phyloP scores from a whole-genome alignment of 805 yeast species.

The Saccharomycopsis sp. region DNA sequence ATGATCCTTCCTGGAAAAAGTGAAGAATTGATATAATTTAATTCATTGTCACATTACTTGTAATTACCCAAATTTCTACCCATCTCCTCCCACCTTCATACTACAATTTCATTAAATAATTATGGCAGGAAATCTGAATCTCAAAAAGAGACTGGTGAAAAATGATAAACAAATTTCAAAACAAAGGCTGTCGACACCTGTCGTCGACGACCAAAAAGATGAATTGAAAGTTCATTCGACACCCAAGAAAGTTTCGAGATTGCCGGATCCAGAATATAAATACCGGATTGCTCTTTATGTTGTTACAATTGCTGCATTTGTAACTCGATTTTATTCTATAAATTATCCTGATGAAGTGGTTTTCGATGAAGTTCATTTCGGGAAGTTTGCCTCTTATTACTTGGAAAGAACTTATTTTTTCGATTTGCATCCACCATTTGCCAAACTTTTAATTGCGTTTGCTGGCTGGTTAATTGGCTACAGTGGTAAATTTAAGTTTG shows the following conservation, averaged over 20 bases:
- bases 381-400: constrained; percentile 29
- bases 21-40: no score
- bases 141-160: not conserved
- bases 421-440: constrained; percentile 98
- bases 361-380: constrained; percentile 84
- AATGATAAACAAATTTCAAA: not conserved
- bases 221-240: not conserved
- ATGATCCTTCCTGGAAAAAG: no score
- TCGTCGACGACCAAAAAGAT: not conserved
- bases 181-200: not conserved
- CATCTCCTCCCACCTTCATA: not conserved
- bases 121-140: not conserved
- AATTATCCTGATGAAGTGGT: constrained; percentile 69
- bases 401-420: constrained; percentile 59
- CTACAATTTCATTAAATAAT: not conserved
- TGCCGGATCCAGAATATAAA: constrained; percentile 30
- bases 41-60: not conserved
- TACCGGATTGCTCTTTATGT: constrained; percentile 44
- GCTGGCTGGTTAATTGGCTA: constrained; percentile 88
- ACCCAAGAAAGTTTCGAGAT: not conserved
- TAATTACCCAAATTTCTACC: not conserved
- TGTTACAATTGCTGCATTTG: constrained; percentile 62
- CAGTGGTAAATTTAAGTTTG: constrained; percentile 88
- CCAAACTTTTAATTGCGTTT: constrained; percentile 83
- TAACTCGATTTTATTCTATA: constrained; percentile 55